Base-by-base conservation (phyloP, 2,329 filamentous ascomycete species). In the Cercospora beticola region DNA sequence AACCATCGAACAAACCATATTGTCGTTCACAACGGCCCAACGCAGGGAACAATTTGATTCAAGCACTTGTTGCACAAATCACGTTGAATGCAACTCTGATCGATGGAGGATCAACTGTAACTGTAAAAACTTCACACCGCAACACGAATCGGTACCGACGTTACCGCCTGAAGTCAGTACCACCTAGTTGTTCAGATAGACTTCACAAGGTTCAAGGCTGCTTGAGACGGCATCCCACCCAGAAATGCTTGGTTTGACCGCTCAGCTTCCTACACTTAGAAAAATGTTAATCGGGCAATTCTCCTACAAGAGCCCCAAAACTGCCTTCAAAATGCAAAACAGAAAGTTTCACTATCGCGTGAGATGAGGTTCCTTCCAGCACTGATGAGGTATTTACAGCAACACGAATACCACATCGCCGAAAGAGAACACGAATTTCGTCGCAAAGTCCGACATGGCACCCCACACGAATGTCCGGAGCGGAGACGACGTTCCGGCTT, bases 391-490 rank as follows among this genome's bases (percentile, higher is more conserved):
- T 54, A 54, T 54, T n/a, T n/a, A 14, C 49, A 54, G 49, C 49
- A 28, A 52, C 46, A 52, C 46, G 46, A 23, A 7, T 14, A 21
- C 46, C 46, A 26, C 46, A 6, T 16, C 46, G 10, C 21, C 18
- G 43, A 49, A 18, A 40, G 16, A 40, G 18, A 52, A 54, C 49
- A 26, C 30, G 36, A 23, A n/a, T 46, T 40, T 61, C 58, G 36
- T 40, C 33, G 43, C 36, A 40, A 40, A 56, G 62, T 64, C 62
- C 62, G 62, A 56, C 21, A 30, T 33, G 52, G 49, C 33, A 64
- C 52, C 49, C 49, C 62, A 64, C 62, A 4, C 60, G 2, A 57
- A 63, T 54, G 43, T 63, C 61, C 61, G 61, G 52, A 63, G 46
- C 40, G 60, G 49, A 54, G 49, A 54, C 12, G 49, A 5, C 16